Evolutionary conservation across 345 rosid species (phyloP), one percentile per base, ranked within the genome.

Genomic region (Eucalyptus pauciflora): DNA sequence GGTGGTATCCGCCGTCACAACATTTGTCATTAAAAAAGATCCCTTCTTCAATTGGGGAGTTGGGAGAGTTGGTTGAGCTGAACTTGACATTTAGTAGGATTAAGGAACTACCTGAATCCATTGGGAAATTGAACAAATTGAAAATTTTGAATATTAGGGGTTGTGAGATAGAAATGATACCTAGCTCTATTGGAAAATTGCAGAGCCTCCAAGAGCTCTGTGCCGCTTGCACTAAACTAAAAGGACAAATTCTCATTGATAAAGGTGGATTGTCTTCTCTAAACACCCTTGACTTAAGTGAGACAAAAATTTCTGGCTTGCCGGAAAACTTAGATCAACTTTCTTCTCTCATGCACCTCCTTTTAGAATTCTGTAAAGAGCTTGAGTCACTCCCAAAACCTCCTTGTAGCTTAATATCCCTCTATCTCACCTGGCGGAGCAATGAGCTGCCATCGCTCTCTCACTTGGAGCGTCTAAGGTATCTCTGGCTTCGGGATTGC

Each of bases 231-330:
- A 37, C 41, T 41, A 41, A 0, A 1, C 62, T 58, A 13, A 7
- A 11, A 58, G 64, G 64, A 58, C 14, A 58, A 58, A 11, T 58
- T 58, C n/a, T 0, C 25, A 0, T 58, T 11, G 15, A 58, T 58
- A 11, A 58, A 58, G n/a, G 64, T 58, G 7, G 64, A 58, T 58
- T 58, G 64, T 58, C 64, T 58, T 58, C n/a, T 25, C 64, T 58
- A 11, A 58, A 58, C 15, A 5, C n/a, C 64, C n/a, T 58, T 58
- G 0, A 0, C 11, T 58, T 58, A 10, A 0, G 0, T 0, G 0
- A 0, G 0, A 25, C 67, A 11, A 58, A 58, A 0, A 25, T 58
- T 58, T 58, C 31, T 25, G 3, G 67, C 7, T 58, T 58, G 67
- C n/a, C 31, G 2, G 7, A 58, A 58, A 58, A 58, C 14, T 25